phyloP scores from a whole-genome alignment of 495 filamentous ascomycete genomes.

The Clavariopsis aquatica region DNA sequence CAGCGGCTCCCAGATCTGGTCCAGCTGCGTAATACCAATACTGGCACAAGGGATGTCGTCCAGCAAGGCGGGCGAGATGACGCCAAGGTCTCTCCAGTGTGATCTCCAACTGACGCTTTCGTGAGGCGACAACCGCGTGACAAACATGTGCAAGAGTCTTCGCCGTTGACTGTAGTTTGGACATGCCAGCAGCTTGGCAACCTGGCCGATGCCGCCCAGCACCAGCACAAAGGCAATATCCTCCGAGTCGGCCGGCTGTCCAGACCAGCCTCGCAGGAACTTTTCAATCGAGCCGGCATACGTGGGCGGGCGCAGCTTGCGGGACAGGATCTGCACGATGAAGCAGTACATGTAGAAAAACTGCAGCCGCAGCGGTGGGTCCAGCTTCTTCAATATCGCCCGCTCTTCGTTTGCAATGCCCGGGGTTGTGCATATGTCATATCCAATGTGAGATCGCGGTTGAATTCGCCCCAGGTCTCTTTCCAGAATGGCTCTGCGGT shows the following conservation, averaged over 20 bases:
- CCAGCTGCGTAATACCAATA: constrained; percentile 35
- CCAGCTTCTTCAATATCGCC: constrained; percentile 21
- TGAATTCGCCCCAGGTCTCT: constrained; percentile 26
- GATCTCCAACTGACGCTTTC: constrained; percentile 28
- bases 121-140: constrained; percentile 31
- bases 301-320: constrained; percentile 32
- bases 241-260: constrained; percentile 18
- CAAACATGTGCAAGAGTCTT: constrained; percentile 27
- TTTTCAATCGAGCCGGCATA: constrained; percentile 34
- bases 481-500: constrained; percentile 30
- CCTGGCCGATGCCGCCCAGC: constrained; percentile 30
- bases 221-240: constrained; percentile 37
- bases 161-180: constrained; percentile 33
- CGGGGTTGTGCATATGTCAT: constrained; percentile 30
- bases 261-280: constrained; percentile 28
- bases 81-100: constrained; percentile 31
- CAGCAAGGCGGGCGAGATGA: constrained; percentile 26
- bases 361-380: constrained; percentile 27
- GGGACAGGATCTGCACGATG: constrained; percentile 30
- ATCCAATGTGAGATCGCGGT: constrained; percentile 26
- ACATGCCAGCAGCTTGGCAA: constrained; percentile 31
- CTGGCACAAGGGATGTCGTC: constrained; percentile 32
- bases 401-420: constrained; percentile 30
- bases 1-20: constrained; percentile 34
- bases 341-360: constrained; percentile 39